Evolutionary conservation across 1,284 basidiomycete genomes (phyloP), one percentile per base, ranked within the genome.

Genomic region (Fomitopsis schrenkii): DNA sequence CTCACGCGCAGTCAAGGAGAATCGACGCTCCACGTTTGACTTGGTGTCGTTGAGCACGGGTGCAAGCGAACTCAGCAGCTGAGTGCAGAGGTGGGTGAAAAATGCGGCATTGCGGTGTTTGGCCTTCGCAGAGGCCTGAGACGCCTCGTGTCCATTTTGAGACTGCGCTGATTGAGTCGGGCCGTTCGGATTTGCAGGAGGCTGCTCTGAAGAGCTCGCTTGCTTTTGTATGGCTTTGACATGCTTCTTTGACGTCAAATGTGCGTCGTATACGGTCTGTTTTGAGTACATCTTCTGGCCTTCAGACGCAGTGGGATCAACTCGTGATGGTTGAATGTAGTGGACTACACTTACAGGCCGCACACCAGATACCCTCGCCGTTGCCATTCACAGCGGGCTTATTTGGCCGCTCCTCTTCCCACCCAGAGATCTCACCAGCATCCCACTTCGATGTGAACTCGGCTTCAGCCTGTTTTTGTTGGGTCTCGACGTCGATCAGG

Each of bases 201-300:
- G 80, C 55, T 79, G 77, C 38, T 78, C 82, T 19, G 84, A 82
- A 33, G 77, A 66, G 36, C 65, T 73, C 3, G 84, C 85, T 67
- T 91, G 85, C 68, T 90, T 91, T 57, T 89, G 86, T 12, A 86
- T 82, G 12, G 94, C 92, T 75, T 98, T 99, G 72, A 93, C 79
- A 74, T 99, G 97, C 74, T 95, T 98, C 76, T 94, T 95, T 35
- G 95, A 97, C 9, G 87, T 93, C 55, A 99, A 78, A 73, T 99
- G 97, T 5, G 95, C 96, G 69, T 98, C 94, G 75, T 96, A 99
- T 5, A 99, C 97, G 0, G 97, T 98, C 75, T 98, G 94, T 75
- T 98, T 99, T 14, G 96, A 87, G 75, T 98, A 99, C 64, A 84
- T 81, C 72, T 96, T 95, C 74, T 95, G 93, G 73, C 95, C 94